Evolutionary conservation across 768 basidiomycete species (phyloP), one percentile per base, ranked within the genome.

Genomic region (Austroboletus eburneus): DNA sequence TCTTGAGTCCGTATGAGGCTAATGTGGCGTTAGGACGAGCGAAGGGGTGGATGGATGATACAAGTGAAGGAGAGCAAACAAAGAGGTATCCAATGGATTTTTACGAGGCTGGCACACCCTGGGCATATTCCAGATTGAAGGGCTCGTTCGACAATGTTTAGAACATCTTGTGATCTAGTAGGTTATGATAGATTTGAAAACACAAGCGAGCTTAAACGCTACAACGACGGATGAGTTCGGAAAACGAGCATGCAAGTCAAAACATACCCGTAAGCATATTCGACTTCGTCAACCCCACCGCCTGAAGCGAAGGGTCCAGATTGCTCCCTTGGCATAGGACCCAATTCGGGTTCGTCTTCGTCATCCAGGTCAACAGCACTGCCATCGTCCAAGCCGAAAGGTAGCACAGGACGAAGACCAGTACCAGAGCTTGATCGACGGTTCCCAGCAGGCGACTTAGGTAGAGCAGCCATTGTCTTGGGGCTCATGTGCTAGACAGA

Each of bases 71-170:
- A 35, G 49, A 49, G 30, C 41, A 48, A 27, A 41, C 52, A 48
- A 58, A 50, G 25, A 70, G 71, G 8, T 98, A 99, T 69, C 87
- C 91, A 3, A 99, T 99, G 96, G 90, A 99, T 67, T 99, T 98
- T 66, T 99, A 98, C 55, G 76, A 78, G 25, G 87, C 83, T 7
- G 85, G 83, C 3, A 87, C 78, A 50, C 83, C 82, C 2, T 91
- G 88, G 88, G 81, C 89, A 0, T 54, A 75, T 18, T 78, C 87
- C 17, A 76, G 87, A 60, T 56, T 67, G 25, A 85, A 75, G 36
- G 82, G 74, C 9, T 66, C 62, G 21, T 81, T 80, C 55, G 60
- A 44, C 59, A 18, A n/a, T 29, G 36, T 25, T 23, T 25, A 23
- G 32, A 4, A n/a, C n/a, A n/a, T n/a, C n/a, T n/a, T n/a, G n/a